Evolutionary conservation across 2,329 filamentous ascomycete genomes (phyloP), one percentile per base, ranked within the genome.

Genomic region (Trichoderma simmonsii): DNA sequence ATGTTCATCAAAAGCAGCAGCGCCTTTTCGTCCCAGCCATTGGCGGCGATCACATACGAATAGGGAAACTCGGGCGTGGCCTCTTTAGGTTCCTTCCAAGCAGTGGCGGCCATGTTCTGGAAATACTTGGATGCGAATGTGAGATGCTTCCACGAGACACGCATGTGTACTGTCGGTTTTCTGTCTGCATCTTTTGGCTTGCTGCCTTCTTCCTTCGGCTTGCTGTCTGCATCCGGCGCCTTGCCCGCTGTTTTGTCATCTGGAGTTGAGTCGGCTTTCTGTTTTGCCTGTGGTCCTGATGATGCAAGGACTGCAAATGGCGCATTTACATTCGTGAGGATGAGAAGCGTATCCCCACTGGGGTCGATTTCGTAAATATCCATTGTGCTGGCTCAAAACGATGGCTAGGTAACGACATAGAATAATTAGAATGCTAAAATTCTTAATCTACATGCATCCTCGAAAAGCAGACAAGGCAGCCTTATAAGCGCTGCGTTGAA

Each of bases 1-100:
- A 85, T 82, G 70, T 85, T 81, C 66, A 86, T 77, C 2, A 86
- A 63, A 28, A 82, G 80, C 8, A 80, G 77, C 6, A 86, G 78
- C 0, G 83, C 82, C 12, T 81, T 77, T 3, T 78, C 73, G 70
- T 86, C 80, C 62, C 79, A 78, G 14, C 61, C 39, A 18, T 68
- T 54, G 30, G 63, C 57, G 7, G 28, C 34, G 6, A 72, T 15
- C 0, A 73, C 72, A 32, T 73, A 64, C 7, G 43, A 28, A 56
- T 56, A 61, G 43, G 8, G 3, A 51, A 3, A 4, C n/a, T 51
- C 43, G 15, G 62, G 21, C 18, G 73, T 71, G 34, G 59, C 60
- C 36, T 73, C 72, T 5, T 72, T 66, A 7, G 36, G n/a, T 3
- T 43, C 36, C 2, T 43, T 43, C 36, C 65, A 72, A 14, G 6